Conservation (phyloP, 1,139 yeast genomes). For the Sugiyamaella pinicola region DNA sequence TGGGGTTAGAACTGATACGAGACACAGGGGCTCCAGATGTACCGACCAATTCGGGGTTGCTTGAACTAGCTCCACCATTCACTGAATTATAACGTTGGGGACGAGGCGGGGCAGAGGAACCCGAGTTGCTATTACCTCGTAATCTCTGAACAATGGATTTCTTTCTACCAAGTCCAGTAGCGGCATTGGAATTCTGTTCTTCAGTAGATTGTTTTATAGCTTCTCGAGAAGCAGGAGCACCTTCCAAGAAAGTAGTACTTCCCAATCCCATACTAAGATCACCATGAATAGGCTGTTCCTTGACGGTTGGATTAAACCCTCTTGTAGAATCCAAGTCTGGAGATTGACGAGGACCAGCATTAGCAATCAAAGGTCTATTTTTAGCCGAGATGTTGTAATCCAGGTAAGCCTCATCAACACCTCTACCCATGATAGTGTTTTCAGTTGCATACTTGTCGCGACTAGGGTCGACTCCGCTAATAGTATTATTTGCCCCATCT, state of each 20-base stretch:
- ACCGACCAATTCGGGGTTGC: slow-evolving; percentile 18
- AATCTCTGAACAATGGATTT: slow-evolving; percentile 74
- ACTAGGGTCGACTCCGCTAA: slow-evolving; percentile 58
- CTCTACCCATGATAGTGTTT: slow-evolving; percentile 42
- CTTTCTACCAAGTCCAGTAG: slow-evolving; percentile 46
- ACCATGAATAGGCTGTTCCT: slow-evolving; percentile 80
- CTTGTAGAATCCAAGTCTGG: slow-evolving; percentile 10
- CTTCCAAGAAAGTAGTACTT: slow-evolving; percentile 86
- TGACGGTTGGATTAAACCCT: slow-evolving; percentile 54
- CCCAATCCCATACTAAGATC: slow-evolving; percentile 85
- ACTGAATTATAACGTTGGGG: slow-evolving; percentile 20
- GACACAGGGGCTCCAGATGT: slow-evolving; percentile 19
- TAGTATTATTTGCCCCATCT: slow-evolving; percentile 90
- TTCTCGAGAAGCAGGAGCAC: slow-evolving; percentile 84
- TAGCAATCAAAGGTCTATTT: slow-evolving; percentile 4
- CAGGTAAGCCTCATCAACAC: slow-evolving; percentile 39
- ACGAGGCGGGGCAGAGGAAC: slow-evolving; percentile 23
- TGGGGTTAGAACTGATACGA: slow-evolving; percentile 26
- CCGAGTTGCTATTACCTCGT: slow-evolving; percentile 41
- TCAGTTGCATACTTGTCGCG: slow-evolving; percentile 45
- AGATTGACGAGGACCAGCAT: slow-evolving; percentile 4
- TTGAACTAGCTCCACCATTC: slow-evolving; percentile 21
- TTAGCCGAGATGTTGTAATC: slow-evolving; percentile 28
- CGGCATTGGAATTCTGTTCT: slow-evolving; percentile 30
- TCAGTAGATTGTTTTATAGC: slow-evolving; percentile 47